A percentile compares a stretch with the other conserved stretches of the same genome.
Conservation (phyloP, 2,329 filamentous ascomycete species). For the Cladosporium sp. region DNA sequence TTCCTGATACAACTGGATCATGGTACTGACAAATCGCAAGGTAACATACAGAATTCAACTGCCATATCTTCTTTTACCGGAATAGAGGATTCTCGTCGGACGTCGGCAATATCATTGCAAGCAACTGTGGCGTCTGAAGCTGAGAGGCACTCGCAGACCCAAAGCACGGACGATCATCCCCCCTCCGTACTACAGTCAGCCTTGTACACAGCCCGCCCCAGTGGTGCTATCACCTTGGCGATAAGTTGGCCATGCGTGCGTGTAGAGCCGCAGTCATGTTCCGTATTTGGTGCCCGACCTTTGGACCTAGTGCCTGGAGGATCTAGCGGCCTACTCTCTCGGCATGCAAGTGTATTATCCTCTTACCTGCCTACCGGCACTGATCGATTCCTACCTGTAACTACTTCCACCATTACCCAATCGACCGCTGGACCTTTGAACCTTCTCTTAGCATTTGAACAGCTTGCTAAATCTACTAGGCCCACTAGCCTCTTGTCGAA, state of each 20-base stretch:
- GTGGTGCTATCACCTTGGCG: slow-evolving; percentile 12
- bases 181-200: slow-evolving; percentile 2
- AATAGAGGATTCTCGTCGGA: neutral
- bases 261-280: slow-evolving; percentile 17
- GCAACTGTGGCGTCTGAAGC: neutral
- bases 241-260: slow-evolving; percentile 1
- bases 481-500: neutral
- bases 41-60: neutral
- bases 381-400: neutral
- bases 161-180: neutral
- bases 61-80: neutral
- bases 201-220: slow-evolving; percentile 10
- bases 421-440: neutral
- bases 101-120: neutral
- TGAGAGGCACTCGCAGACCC: neutral
- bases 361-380: slow-evolving; percentile 2
- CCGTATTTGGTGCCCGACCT: slow-evolving; percentile 8
- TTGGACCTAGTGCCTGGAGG: slow-evolving; percentile 7
- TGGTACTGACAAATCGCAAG: neutral
- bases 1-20: neutral
- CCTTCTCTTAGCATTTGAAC: neutral
- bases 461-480: neutral
- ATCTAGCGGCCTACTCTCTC: neutral
- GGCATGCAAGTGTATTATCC: neutral
- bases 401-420: neutral